These are phyloP conservation scores for Stephanodiscus triporus DNA, from an alignment of 108 stramenopile genomes.

Conservation along the genomic window DNA sequence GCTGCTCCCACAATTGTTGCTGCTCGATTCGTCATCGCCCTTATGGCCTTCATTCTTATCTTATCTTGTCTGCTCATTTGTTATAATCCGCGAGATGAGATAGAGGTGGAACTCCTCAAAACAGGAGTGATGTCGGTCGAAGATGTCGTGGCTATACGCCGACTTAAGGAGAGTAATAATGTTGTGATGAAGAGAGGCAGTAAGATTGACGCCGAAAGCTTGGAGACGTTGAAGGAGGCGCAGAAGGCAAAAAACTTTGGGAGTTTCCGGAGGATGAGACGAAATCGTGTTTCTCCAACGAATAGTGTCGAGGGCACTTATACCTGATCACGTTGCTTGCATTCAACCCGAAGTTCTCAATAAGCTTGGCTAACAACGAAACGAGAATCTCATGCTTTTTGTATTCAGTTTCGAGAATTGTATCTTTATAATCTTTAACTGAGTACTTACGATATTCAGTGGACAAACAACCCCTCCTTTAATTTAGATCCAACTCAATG, in stretches of 20 bases:
- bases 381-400: too few relatives aligned
- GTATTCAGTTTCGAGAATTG: too few relatives aligned
- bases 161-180: constrained; percentile 20
- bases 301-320: background rate
- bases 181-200: constrained; percentile 11
- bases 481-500: too few relatives aligned
- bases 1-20: constrained; percentile 15
- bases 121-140: constrained; percentile 38
- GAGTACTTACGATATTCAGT: too few relatives aligned
- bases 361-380: too few relatives aligned
- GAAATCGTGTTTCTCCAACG: constrained; percentile 35
- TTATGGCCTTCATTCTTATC: constrained; percentile 33
- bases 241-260: background rate
- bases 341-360: too few relatives aligned
- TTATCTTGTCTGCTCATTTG: constrained; percentile 52
- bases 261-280: background rate
- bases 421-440: too few relatives aligned
- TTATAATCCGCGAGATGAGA: constrained; percentile 49
- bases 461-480: too few relatives aligned
- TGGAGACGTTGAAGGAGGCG: background rate
- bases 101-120: constrained; percentile 51
- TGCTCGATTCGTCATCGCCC: constrained; percentile 18
- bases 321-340: too few relatives aligned
- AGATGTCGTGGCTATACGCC: constrained; percentile 35
- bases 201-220: constrained; percentile 11